Conservation (phyloP, 768 basidiomycete species). For the Hygrocybe punicea region DNA sequence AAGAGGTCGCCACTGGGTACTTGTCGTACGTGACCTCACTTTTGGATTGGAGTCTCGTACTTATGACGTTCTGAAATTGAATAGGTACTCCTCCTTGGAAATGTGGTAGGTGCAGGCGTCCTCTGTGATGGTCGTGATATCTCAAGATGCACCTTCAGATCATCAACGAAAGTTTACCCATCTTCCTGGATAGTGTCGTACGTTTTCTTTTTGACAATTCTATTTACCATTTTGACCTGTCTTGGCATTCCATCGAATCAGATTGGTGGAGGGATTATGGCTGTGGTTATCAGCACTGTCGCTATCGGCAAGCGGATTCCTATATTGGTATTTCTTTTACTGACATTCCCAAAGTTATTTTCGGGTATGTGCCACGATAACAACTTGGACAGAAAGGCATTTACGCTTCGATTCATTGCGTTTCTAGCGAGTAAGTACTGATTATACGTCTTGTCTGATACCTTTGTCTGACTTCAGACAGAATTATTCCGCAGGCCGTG, state of each 20-base stretch:
- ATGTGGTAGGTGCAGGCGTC: slow-evolving; percentile 59
- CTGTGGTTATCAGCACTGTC: slow-evolving; percentile 1
- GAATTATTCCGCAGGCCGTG: slow-evolving; percentile 67
- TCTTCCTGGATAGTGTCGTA: slow-evolving; percentile 75
- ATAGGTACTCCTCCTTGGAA: slow-evolving; percentile 80
- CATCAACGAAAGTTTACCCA: slow-evolving; percentile 79
- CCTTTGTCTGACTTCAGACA: slow-evolving; percentile 12
- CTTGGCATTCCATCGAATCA: slow-evolving; percentile 12
- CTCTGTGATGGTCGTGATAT: too few relatives aligned
- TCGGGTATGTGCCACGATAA: slow-evolving; percentile 54
- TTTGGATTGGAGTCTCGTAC: background rate
- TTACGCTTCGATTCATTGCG: background rate
- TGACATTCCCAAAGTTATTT: slow-evolving; percentile 53
- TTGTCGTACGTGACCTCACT: slow-evolving; percentile 58
- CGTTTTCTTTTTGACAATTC: slow-evolving; percentile 17
- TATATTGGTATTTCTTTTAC: background rate
- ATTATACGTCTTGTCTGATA: slow-evolving; percentile 22
- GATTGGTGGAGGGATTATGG: slow-evolving; percentile 30
- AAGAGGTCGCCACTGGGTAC: slow-evolving; percentile 85
- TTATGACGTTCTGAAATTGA: background rate
- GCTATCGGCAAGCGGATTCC: slow-evolving; percentile 1
- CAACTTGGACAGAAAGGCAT: background rate
- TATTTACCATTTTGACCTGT: background rate
- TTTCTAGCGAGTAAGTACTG: slow-evolving; percentile 63
- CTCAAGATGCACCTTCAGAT: slow-evolving; percentile 43